phyloP scores from a whole-genome alignment of 2,329 filamentous ascomycete genomes.

The Setomelanomma holmii region DNA sequence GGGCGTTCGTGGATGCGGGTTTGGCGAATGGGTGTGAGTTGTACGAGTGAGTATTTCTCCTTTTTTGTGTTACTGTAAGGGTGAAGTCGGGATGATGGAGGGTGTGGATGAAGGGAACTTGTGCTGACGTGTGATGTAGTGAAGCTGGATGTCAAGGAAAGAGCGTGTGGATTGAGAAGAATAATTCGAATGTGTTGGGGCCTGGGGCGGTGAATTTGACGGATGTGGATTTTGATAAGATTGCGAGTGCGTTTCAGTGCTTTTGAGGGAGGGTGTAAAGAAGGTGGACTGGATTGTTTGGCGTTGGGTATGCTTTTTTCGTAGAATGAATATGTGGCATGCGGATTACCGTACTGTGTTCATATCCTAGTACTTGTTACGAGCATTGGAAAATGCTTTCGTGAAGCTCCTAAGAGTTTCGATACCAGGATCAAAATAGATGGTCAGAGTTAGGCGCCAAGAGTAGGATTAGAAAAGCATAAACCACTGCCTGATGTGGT shows the following conservation, averaged over 20 bases:
- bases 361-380: too few species aligned
- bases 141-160: constrained; percentile 22
- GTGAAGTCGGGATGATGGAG: not conserved
- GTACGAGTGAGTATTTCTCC: constrained; percentile 23
- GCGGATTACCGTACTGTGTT: not conserved
- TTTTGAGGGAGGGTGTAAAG: not conserved
- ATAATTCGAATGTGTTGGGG: constrained; percentile 25
- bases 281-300: not conserved
- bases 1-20: constrained; percentile 28
- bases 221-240: constrained; percentile 24
- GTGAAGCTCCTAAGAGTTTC: too few species aligned
- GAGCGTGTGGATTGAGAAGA: constrained; percentile 24
- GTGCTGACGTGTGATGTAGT: constrained; percentile 9
- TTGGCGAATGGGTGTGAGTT: constrained; percentile 28
- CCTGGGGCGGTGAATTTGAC: constrained; percentile 28
- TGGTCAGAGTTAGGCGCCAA: too few species aligned
- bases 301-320: not conserved
- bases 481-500: too few species aligned
- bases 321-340: not conserved
- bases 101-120: not conserved
- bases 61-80: too few species aligned
- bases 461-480: too few species aligned
- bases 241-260: constrained; percentile 8
- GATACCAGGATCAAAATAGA: too few species aligned
- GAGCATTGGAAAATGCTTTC: too few species aligned